A percentile compares a stretch with the other conserved stretches of the same genome.
phyloP scores from a whole-genome alignment of 1,139 yeast genomes.

The Torulaspora globosa region DNA sequence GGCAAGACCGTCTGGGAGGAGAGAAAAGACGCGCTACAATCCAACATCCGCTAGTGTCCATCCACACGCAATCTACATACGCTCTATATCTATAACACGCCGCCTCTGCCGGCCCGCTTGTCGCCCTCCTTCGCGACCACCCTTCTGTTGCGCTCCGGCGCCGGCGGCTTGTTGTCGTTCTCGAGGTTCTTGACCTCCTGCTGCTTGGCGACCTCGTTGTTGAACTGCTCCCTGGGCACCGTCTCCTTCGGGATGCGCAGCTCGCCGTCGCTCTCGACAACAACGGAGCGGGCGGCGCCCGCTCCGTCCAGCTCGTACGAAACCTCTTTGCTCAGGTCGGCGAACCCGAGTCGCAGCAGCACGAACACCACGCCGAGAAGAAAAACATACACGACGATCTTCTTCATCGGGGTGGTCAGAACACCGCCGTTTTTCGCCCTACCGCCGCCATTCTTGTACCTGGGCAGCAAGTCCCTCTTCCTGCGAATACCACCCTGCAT shows the following conservation, averaged over 20 bases:
- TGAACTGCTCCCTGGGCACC: slow-evolving; percentile 23
- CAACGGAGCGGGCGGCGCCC: neutral
- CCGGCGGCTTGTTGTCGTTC: slow-evolving; percentile 20
- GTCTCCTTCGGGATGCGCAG: neutral
- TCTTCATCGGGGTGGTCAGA: slow-evolving; percentile 46
- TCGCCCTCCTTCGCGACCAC: neutral
- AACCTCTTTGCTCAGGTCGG: slow-evolving; percentile 21
- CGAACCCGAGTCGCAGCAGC: slow-evolving; percentile 30
- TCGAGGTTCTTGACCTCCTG: slow-evolving; percentile 38
- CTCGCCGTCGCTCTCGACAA: slow-evolving; percentile 3
- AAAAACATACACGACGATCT: slow-evolving; percentile 38
- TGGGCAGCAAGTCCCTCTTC: slow-evolving; percentile 35
- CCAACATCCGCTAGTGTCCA: neutral
- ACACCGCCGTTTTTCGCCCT: slow-evolving; percentile 15
- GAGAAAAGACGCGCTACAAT: slow-evolving; percentile 58
- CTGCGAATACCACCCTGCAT: slow-evolving; percentile 38
- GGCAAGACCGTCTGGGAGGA: slow-evolving; percentile 98
- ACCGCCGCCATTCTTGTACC: slow-evolving; percentile 24
- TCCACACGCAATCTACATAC: no score
- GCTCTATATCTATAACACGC: neutral
- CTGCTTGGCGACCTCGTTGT: slow-evolving; percentile 32
- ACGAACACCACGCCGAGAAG: slow-evolving; percentile 36
- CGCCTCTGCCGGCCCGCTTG: no score
- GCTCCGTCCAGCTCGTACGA: slow-evolving; percentile 27
- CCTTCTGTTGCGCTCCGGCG: neutral